Conservation (phyloP, 805 yeast species). For the Suhomyces faveliae region DNA sequence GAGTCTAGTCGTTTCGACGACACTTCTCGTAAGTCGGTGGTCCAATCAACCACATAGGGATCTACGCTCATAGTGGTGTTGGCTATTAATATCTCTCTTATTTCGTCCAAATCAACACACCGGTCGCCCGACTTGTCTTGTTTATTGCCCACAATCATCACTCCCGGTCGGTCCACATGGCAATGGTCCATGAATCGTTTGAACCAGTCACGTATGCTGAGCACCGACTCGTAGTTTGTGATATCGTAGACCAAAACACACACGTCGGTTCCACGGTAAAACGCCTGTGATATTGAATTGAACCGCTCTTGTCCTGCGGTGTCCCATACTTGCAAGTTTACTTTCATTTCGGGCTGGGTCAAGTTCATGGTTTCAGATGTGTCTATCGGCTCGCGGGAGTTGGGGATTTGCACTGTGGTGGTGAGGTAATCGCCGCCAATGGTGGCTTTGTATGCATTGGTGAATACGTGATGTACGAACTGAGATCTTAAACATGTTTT, state of each 20-base stretch:
- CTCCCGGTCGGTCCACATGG: slow-evolving; percentile 46
- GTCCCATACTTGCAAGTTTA: slow-evolving; percentile 56
- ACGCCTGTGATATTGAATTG: slow-evolving; percentile 51
- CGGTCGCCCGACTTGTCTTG: slow-evolving; percentile 36
- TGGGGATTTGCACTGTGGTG: slow-evolving; percentile 24
- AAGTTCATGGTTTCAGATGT: background rate
- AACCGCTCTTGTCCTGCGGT: slow-evolving; percentile 49
- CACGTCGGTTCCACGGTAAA: slow-evolving; percentile 59
- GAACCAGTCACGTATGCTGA: slow-evolving; percentile 49
- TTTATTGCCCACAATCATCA: slow-evolving; percentile 55
- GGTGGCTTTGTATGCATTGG: slow-evolving; percentile 57
- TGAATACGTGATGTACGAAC: slow-evolving; percentile 53
- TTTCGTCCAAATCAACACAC: slow-evolving; percentile 36
- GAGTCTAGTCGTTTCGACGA: slow-evolving; percentile 28
- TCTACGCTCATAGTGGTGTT: slow-evolving; percentile 18
- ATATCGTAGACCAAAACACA: slow-evolving; percentile 54
- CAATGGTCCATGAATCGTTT: slow-evolving; percentile 48
- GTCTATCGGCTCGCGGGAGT: background rate
- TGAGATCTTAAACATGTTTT: slow-evolving; percentile 57
- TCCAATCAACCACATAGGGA: slow-evolving; percentile 34
- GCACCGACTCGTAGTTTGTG: slow-evolving; percentile 50
- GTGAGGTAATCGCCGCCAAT: slow-evolving; percentile 60
- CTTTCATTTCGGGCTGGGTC: slow-evolving; percentile 12
- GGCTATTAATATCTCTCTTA: slow-evolving; percentile 30
- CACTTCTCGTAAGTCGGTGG: slow-evolving; percentile 31